Evolutionary conservation across 192 early-diverging fungal species (phyloP).

Genomic region (Gaertneriomyces sp.): DNA sequence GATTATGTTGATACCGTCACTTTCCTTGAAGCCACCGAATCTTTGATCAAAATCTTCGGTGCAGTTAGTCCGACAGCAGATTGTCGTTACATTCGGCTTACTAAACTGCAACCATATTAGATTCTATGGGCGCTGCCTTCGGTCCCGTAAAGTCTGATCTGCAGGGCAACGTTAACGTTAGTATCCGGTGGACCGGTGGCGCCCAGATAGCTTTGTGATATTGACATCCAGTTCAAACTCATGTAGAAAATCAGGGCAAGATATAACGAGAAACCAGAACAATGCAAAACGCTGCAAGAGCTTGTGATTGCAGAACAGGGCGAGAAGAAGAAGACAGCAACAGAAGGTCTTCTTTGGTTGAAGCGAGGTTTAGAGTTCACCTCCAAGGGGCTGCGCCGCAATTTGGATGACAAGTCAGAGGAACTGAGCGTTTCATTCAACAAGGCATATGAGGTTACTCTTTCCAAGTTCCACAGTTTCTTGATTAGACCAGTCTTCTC

Average conservation of each 20-base stretch:
- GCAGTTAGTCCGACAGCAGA: conserved; percentile 7
- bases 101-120: conserved; percentile 17
- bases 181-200: conserved; percentile 2
- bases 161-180: conserved; percentile 82
- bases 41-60: conserved; percentile 75
- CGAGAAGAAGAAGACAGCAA: conserved; percentile 81
- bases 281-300: conserved; percentile 76
- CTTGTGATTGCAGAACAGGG: conserved; percentile 68
- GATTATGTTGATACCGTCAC: conserved; percentile 68
- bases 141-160: conserved; percentile 87
- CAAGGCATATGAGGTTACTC: conserved; percentile 43
- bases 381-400: conserved; percentile 41
- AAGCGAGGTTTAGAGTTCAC: conserved; percentile 61
- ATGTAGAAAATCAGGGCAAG: conserved; percentile 77
- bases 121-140: conserved; percentile 63
- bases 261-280: conserved; percentile 61
- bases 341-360: conserved; percentile 92
- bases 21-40: conserved; percentile 77
- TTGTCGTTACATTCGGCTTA: not conserved
- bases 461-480: conserved; percentile 47
- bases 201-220: not conserved
- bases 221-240: not conserved
- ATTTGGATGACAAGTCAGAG: conserved; percentile 40
- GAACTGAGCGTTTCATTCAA: conserved; percentile 44
- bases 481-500: conserved; percentile 52